Evolutionary conservation across 2,329 filamentous ascomycete species (phyloP), one percentile per base, ranked within the genome.

Genomic region (Trichoderma sp.): DNA sequence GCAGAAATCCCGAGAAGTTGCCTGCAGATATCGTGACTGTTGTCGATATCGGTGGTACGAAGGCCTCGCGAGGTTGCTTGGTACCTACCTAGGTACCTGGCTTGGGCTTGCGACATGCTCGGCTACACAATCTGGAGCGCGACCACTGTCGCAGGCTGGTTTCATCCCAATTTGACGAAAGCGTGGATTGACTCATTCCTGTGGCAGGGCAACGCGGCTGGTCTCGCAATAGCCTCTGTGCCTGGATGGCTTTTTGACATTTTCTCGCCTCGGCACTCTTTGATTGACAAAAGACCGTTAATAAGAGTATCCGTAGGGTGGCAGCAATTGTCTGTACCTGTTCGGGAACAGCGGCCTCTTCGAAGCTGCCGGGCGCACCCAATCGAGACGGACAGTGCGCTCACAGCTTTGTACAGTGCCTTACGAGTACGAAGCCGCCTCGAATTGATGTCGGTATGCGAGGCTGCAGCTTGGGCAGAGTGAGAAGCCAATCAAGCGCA

Each of bases 101-200:
- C 54, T 43, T 9, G 15, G 30, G 17, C 39, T 34, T 43, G 17
- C 19, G 34, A 41, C 17, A 21, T 34, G 39, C 52, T 51, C 43
- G 44, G 62, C 45, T 24, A 24, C 54, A 50, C 34, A 58, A 45
- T 24, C 54, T 44, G 39, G 41, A 51, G 26, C 17, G 43, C 28
- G n/a, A 30, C 55, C 34, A 43, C 48, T 65, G 63, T 65, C 63
- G 50, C 56, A 65, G 55, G 48, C 56, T 19, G 48, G 63, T 65
- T 65, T 65, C 63, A 65, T 60, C 55, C 17, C 48, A 45, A 55
- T 7, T 64, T 5, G 56, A 59, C 54, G 47, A 19, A 64, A 54
- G 48, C 54, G 55, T 56, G 28, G 26, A 10, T 34, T 51, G 24
- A 57, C 45, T 43, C 41, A 59, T 59, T 60, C 63, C 55, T 41